These are phyloP conservation scores for Spizellomyces sp. DNA, from an alignment of 192 early-diverging fungal genomes.

Conservation along the genomic window DNA sequence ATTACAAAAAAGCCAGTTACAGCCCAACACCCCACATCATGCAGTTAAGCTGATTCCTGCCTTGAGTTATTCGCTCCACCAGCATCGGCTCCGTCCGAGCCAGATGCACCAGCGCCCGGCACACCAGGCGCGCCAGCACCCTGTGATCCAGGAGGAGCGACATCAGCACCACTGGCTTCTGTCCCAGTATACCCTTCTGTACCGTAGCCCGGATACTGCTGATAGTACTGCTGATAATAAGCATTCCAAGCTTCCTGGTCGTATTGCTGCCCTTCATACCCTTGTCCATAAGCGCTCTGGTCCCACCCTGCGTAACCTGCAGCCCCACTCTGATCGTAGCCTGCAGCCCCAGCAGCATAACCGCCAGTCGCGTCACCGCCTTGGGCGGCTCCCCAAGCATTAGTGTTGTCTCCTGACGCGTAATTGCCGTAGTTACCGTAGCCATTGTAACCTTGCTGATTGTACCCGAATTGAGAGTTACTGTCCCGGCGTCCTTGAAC, in stretches of 20 bases:
- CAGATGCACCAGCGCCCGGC: not conserved
- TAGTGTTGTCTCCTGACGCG: too few relatives aligned
- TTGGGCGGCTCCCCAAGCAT: not conserved
- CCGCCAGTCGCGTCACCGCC: constrained; percentile 11
- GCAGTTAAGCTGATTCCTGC: too few relatives aligned
- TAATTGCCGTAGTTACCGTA: constrained; percentile 1
- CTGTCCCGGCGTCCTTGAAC: constrained; percentile 11
- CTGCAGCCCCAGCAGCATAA: constrained; percentile 17
- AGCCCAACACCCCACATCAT: too few relatives aligned
- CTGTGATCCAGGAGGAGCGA: not conserved
- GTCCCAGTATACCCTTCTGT: not conserved
- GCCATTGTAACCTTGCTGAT: not conserved
- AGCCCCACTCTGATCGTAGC: constrained; percentile 2
- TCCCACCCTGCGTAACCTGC: constrained; percentile 5
- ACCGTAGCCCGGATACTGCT: not conserved
- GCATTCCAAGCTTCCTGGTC: constrained; percentile 20
- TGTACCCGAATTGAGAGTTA: not conserved
- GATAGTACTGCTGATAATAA: constrained; percentile 37
- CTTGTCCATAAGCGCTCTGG: constrained; percentile 4
- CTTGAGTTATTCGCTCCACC: too few relatives aligned
- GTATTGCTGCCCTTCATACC: constrained; percentile 18
- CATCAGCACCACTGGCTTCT: not conserved
- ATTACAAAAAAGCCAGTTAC: too few relatives aligned
- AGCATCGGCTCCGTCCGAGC: not conserved
- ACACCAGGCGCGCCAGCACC: constrained; percentile 17